Base-by-base conservation (phyloP, 176 grass and related monocot species). In the Elaeis guineensis region DNA sequence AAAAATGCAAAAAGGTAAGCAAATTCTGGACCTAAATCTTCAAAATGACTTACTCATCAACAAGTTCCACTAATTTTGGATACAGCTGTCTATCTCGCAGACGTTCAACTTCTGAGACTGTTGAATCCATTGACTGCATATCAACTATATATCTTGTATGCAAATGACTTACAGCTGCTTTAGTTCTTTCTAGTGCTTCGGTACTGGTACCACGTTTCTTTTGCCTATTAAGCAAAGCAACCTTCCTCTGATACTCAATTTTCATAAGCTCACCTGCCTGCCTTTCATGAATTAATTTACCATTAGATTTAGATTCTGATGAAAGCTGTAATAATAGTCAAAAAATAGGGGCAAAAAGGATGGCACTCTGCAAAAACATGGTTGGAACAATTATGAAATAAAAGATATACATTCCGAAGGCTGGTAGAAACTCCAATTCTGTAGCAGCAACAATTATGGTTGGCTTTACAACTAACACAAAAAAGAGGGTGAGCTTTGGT, bases 51-150 rank as follows among this genome's bases (percentile, higher is more conserved):
- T 92, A 93, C 94, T 82, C 86, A 54, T 93, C 85, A 55, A 79
- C 81, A 71, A 92, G 82, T 54, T 87, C 70, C 63, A 93, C 59
- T 17, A 93, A 74, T 83, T 64, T 92, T 21, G 85, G 94, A 22
- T 86, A 93, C 32, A 93, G 80, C 70, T 85, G 79, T 54, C 89
- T 86, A 75, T 98, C 94, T 56, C 94, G 84, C 22, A 98, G 77
- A 80, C 80, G 84, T 61, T 89, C 76, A 70, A 98, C 89, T 82
- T 98, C 94, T 73, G 88, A 83, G 16, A 98, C 88, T 25, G 94
- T 98, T 55, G 87, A 89, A 82, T 98, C 88, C 88, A 98, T 82
- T 74, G 94, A 93, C 80, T 98, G 94, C 84, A 98, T 89, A 59
- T 98, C 94, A 71, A 98, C 94, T 64, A 98, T 81, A 50, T 89